Percentiles rank a stretch among this genome's conserved stretches.
These are phyloP conservation scores for Diaporthe sp. DNA, from an alignment of 2,329 filamentous ascomycete genomes.

Conservation along the genomic window DNA sequence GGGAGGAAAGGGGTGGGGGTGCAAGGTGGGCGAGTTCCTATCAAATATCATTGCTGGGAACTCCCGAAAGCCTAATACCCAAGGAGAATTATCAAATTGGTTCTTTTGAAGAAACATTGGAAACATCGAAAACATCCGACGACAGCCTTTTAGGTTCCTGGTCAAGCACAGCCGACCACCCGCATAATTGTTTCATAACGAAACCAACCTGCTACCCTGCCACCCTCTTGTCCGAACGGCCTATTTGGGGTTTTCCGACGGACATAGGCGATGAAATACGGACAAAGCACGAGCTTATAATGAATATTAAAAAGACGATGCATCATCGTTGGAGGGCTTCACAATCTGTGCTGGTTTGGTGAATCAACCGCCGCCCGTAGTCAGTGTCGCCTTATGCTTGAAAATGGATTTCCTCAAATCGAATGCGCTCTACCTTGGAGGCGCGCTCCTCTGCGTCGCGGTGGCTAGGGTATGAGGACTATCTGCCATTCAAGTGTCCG, in stretches of 20 bases:
- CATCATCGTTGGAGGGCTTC: not conserved
- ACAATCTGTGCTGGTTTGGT: not conserved
- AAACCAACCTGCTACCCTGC: constrained; percentile 24
- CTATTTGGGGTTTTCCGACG: constrained; percentile 25
- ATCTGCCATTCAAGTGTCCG: not conserved
- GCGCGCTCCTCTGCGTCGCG: constrained; percentile 4
- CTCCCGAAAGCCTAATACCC: not conserved
- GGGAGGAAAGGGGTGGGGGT: too few relatives aligned
- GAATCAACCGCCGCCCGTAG: not conserved
- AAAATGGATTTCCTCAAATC: constrained; percentile 23
- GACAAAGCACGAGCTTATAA: not conserved
- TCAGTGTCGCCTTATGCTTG: not conserved
- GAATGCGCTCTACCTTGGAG: constrained; percentile 12
- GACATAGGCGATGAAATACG: not conserved
- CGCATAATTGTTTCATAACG: constrained; percentile 31
- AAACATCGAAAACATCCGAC: not conserved
- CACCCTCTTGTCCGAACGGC: constrained; percentile 22
- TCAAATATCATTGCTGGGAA: not conserved
- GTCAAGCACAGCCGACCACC: not conserved
- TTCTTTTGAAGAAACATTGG: not conserved
- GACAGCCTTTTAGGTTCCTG: not conserved
- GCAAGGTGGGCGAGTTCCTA: too few relatives aligned
- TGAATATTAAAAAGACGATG: constrained; percentile 4
- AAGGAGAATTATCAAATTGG: not conserved
- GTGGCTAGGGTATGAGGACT: constrained; percentile 3